Percentiles rank a stretch among this genome's conserved stretches.
Conservation (phyloP, 169 alveolate species). For the Plasmodium falciparum region DNA sequence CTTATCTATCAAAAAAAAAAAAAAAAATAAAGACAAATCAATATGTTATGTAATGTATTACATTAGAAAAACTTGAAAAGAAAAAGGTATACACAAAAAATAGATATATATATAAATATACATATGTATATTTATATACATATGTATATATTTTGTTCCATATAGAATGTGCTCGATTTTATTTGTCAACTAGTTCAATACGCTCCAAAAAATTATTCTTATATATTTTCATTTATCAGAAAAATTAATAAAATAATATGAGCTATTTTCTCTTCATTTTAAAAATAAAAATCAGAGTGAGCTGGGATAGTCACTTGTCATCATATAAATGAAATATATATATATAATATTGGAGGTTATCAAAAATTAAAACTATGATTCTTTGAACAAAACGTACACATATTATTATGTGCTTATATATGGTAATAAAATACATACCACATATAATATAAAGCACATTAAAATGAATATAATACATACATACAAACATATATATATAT, state of each 20-base stretch:
- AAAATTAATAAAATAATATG: neutral
- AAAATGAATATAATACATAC: neutral
- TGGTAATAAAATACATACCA: neutral
- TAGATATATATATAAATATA: neutral
- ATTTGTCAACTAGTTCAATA: no score
- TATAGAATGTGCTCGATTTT: no score
- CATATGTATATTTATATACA: neutral
- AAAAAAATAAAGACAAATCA: neutral
- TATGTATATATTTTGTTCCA: neutral
- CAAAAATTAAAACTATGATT: neutral
- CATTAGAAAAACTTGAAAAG: no score
- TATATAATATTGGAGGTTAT: neutral
- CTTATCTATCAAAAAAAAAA: conserved; percentile 79
- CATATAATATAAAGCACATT: neutral
- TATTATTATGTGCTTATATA: neutral
- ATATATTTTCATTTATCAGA: conserved; percentile 54
- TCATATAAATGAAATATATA: conserved; percentile 45
- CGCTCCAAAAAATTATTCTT: neutral
- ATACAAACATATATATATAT: neutral
- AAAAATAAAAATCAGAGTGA: conserved; percentile 56
- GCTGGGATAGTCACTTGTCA: conserved; percentile 73
- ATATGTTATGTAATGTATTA: neutral
- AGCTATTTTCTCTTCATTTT: conserved; percentile 68
- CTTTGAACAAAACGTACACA: no score
- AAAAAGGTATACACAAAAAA: neutral